A percentile compares a stretch with the other conserved stretches of the same genome.
phyloP scores from a whole-genome alignment of 495 filamentous ascomycete genomes.

The Viridothelium virens region DNA sequence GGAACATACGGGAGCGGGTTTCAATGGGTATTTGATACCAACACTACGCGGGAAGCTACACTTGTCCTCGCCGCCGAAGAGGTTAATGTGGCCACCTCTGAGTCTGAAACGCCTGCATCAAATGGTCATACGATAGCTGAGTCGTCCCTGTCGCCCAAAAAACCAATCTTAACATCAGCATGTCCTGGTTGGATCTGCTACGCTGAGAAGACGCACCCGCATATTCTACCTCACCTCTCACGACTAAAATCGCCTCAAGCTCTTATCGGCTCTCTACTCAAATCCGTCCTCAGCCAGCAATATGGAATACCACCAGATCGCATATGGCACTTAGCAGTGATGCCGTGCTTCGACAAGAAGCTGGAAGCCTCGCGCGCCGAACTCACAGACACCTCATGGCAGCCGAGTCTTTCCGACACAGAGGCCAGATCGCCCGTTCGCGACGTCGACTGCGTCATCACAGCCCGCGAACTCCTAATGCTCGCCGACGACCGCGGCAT shows the following conservation, averaged over 20 bases:
- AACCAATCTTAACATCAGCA: constrained; percentile 78
- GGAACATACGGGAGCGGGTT: constrained; percentile 70
- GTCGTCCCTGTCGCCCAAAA: constrained; percentile 40
- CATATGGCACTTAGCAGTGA: constrained; percentile 89
- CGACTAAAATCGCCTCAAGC: constrained; percentile 91
- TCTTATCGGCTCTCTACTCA: constrained; percentile 78
- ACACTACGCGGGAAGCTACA: constrained; percentile 65
- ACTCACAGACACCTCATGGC: constrained; percentile 76
- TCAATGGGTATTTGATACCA: constrained; percentile 81
- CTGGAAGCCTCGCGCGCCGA: constrained; percentile 90
- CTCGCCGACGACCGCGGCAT: constrained; percentile 71
- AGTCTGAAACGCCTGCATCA: constrained; percentile 21
- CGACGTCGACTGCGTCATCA: constrained; percentile 97
- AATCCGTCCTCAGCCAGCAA: constrained; percentile 65
- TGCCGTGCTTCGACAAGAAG: constrained; percentile 99
- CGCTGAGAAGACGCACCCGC: constrained; percentile 92
- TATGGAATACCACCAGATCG: constrained; percentile 64
- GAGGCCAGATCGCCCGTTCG: constrained; percentile 49
- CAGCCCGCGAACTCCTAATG: constrained; percentile 82
- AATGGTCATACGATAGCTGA: constrained; percentile 20
- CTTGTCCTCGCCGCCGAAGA: constrained; percentile 78
- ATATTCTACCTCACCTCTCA: constrained; percentile 85
- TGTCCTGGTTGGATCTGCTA: constrained; percentile 99
- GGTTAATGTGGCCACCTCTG: constrained; percentile 30
- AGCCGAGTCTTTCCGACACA: constrained; percentile 10